Conservation (phyloP, 176 grass and related monocot genomes). For the Themeda triandra region DNA sequence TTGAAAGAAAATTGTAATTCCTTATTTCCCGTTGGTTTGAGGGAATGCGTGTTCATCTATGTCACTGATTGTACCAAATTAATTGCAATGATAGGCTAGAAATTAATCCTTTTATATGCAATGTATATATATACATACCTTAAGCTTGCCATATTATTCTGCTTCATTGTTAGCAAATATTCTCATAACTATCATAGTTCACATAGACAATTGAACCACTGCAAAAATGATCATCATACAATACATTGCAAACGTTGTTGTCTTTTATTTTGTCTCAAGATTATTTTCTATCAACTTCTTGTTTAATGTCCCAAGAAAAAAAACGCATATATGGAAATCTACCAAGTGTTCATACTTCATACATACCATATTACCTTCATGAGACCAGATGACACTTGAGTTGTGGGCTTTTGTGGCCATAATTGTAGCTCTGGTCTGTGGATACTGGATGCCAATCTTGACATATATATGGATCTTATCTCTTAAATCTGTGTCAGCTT, state of each 20-base stretch:
- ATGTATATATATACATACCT: not conserved
- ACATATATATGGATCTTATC: not conserved
- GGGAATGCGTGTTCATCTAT: not conserved
- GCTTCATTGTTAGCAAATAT: slow-evolving; percentile 5
- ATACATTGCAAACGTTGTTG: not conserved
- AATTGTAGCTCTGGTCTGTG: not conserved
- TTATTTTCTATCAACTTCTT: not conserved
- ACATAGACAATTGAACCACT: not conserved
- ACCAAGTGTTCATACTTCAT: not conserved
- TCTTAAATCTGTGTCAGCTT: not conserved
- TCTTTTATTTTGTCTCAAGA: not conserved
- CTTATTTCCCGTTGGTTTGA: not conserved
- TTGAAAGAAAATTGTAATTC: too few species aligned
- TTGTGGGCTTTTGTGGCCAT: not conserved
- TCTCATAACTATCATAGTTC: not conserved
- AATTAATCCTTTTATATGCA: not conserved
- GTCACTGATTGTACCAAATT: not conserved
- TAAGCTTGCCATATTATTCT: not conserved
- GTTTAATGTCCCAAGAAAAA: not conserved
- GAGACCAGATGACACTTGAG: not conserved
- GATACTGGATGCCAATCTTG: not conserved
- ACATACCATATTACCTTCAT: not conserved
- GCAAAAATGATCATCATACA: not conserved
- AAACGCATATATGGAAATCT: not conserved
- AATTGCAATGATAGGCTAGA: not conserved